These are phyloP conservation scores for Exserohilum rostratum DNA, from an alignment of 2,329 filamentous ascomycete genomes.

Conservation along the genomic window DNA sequence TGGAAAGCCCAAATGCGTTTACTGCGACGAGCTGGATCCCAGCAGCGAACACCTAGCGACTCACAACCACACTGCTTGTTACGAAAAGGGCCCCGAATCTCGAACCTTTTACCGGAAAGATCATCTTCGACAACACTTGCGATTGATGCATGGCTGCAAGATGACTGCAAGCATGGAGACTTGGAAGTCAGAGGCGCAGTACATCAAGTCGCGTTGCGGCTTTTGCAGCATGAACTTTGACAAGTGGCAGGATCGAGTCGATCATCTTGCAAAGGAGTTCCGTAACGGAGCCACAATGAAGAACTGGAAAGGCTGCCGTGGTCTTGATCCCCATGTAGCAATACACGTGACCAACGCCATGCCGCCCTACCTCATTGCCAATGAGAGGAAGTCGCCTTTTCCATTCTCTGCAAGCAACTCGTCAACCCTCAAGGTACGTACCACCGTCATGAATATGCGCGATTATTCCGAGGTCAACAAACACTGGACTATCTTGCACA, in stretches of 20 bases:
- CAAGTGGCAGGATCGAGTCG: conserved; percentile 59
- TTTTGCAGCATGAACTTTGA: conserved; percentile 58
- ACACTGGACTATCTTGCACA: not conserved
- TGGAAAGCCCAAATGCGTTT: conserved; percentile 64
- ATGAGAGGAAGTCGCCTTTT: conserved; percentile 53
- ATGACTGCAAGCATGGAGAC: conserved; percentile 68
- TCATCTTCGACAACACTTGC: conserved; percentile 66
- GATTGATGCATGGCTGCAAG: conserved; percentile 67
- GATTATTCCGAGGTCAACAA: not conserved
- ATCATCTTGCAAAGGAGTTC: conserved; percentile 63
- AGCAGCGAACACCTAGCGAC: conserved; percentile 62
- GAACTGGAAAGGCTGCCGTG: conserved; percentile 62
- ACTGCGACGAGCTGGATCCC: conserved; percentile 62
- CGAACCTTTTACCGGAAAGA: conserved; percentile 69
- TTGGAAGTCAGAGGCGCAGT: conserved; percentile 63
- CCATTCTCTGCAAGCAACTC: conserved; percentile 55
- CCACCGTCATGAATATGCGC: conserved; percentile 1
- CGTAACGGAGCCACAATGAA: conserved; percentile 59
- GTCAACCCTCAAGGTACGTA: conserved; percentile 38
- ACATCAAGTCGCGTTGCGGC: conserved; percentile 61
- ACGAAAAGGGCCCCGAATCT: conserved; percentile 68
- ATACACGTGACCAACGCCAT: conserved; percentile 58
- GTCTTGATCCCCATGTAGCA: conserved; percentile 56
- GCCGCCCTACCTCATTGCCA: conserved; percentile 59
- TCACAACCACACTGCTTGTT: conserved; percentile 68